A percentile compares a stretch with the other conserved stretches of the same genome.
Conservation (phyloP, 805 yeast genomes). For the Wickerhamiella brachini region DNA sequence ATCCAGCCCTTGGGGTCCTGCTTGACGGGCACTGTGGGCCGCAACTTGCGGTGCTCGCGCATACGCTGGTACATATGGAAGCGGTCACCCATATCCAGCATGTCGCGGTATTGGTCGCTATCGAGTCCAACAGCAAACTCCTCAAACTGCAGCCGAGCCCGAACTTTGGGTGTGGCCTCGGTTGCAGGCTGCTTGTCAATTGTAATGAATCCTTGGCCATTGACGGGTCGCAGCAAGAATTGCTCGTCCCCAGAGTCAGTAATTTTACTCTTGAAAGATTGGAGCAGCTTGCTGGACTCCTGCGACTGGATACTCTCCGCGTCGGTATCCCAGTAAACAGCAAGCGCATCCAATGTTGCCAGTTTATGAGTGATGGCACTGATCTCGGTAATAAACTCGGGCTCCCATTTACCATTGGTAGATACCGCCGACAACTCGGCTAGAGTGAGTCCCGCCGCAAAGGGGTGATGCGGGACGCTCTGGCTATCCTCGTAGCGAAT, state of each 20-base stretch:
- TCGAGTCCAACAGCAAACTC: conserved; percentile 82
- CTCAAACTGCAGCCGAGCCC: conserved; percentile 65
- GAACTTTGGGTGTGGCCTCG: conserved; percentile 44
- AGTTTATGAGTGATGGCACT: conserved; percentile 60
- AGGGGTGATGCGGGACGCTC: conserved; percentile 59
- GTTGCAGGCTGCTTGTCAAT: conserved; percentile 47
- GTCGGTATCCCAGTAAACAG: conserved; percentile 76
- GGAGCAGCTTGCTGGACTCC: conserved; percentile 18
- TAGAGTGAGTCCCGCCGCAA: conserved; percentile 69
- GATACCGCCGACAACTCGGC: conserved; percentile 85
- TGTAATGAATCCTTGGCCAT: conserved; percentile 73
- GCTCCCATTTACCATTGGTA: conserved; percentile 72
- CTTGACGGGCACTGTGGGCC: conserved; percentile 40
- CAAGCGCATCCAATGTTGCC: conserved; percentile 56
- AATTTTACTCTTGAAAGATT: conserved; percentile 27
- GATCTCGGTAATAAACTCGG: conserved; percentile 66
- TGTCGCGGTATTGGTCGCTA: conserved; percentile 69
- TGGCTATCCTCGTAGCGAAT: conserved; percentile 76
- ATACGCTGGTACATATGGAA: conserved; percentile 69
- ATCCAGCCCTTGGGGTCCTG: conserved; percentile 78
- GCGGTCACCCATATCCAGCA: conserved; percentile 67
- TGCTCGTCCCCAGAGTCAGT: conserved; percentile 18
- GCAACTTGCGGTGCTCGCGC: conserved; percentile 51
- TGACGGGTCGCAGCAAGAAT: conserved; percentile 65
- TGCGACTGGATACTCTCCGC: conserved; percentile 34